Evolutionary conservation across 1,284 basidiomycete species (phyloP), one percentile per base, ranked within the genome.

Genomic region (Austropuccinia psidii): DNA sequence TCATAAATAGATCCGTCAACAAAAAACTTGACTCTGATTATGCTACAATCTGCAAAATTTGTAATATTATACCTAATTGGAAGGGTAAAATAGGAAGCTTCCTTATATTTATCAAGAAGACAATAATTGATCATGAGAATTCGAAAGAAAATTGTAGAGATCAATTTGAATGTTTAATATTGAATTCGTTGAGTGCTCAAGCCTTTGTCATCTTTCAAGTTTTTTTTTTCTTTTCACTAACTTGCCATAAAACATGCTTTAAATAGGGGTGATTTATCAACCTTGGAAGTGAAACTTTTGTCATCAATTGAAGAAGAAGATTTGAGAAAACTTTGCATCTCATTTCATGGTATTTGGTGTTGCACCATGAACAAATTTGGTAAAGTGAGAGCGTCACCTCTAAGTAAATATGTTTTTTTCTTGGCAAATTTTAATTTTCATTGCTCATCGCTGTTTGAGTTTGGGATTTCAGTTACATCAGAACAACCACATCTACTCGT

Each of bases 161-260:
- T 50, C 47, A 27, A 50, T 29, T 50, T 54, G 64, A 66, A 27
- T 66, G 64, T 66, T 66, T 47, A 35, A 35, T 66, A 17, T 39
- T 66, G 33, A 35, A 52, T 50, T 37, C 27, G 64, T 54, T n/a
- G n/a, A n/a, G n/a, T n/a, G n/a, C n/a, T n/a, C n/a, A 17, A 52
- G 49, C 37, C 2, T 50, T n/a, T 35, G 19, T 49, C 27, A 5
- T 21, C 19, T 29, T 27, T 27, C 41, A 31, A 21, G 11, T 65
- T 19, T 15, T 64, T 6, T 35, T 21, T 0, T 17, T 21, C 4
- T 49, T 17, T 24, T 13, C 13, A 11, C 49, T 8, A 9, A 24
- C 21, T 11, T 2, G 13, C 17, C 27, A 47, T 33, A 15, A 9
- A 37, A 9, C 4, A 24, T 31, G 15, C 27, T 29, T 1, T 15